Percentiles rank a stretch among this genome's conserved stretches.
Conservation (phyloP, 2,329 filamentous ascomycete genomes). For the Alternaria solani region DNA sequence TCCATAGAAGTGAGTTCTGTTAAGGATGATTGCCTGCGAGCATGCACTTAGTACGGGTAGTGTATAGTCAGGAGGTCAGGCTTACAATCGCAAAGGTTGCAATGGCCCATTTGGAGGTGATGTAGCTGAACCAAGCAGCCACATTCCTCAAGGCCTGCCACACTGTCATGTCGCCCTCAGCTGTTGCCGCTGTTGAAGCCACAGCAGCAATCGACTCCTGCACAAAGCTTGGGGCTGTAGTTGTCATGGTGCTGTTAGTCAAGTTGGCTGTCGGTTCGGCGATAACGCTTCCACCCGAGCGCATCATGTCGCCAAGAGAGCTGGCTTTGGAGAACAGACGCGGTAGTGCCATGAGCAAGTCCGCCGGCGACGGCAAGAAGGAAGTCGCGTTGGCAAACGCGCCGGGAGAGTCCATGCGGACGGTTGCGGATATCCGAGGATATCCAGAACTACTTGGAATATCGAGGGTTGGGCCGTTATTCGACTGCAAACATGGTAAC, state of each 20-base stretch:
- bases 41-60: slow-evolving; percentile 5
- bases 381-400: slow-evolving; percentile 46
- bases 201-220: slow-evolving; percentile 56
- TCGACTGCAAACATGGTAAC: slow-evolving; percentile 7
- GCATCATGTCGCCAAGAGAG: slow-evolving; percentile 65
- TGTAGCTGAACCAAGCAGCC: slow-evolving; percentile 86
- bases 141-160: slow-evolving; percentile 70
- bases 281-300: slow-evolving; percentile 67
- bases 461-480: slow-evolving; percentile 1
- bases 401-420: slow-evolving; percentile 35
- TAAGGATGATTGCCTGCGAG: slow-evolving; percentile 77
- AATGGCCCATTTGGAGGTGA: slow-evolving; percentile 75
- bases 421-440: slow-evolving; percentile 20
- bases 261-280: slow-evolving; percentile 65
- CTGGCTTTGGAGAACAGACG: slow-evolving; percentile 74
- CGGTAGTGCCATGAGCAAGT: slow-evolving; percentile 73
- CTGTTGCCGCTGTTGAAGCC: slow-evolving; percentile 39
- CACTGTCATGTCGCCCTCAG: slow-evolving; percentile 51
- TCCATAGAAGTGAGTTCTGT: slow-evolving; percentile 92
- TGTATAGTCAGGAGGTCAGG: slow-evolving; percentile 6
- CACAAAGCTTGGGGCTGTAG: slow-evolving; percentile 50
- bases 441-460: neutral
- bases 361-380: slow-evolving; percentile 68
- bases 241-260: slow-evolving; percentile 48
- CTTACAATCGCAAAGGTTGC: slow-evolving; percentile 80